Conservation (phyloP, 2,329 filamentous ascomycete species). For the Penicillium sp. region DNA sequence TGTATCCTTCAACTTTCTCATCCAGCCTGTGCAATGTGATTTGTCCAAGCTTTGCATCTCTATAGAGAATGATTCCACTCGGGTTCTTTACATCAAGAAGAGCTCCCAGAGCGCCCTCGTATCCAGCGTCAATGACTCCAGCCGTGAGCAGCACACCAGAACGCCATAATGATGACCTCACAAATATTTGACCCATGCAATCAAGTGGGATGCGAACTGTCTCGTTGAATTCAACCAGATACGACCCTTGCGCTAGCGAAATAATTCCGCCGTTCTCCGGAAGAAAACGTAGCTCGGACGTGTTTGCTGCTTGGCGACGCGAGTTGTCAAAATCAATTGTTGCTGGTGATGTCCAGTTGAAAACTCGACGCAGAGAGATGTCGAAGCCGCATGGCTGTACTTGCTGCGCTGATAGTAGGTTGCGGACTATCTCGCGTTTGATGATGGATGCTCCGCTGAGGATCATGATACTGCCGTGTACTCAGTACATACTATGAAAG, state of each 20-base stretch:
- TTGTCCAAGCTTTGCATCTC: conserved; percentile 37
- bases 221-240: conserved; percentile 42
- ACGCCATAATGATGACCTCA: conserved; percentile 38
- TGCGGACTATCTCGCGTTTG: conserved; percentile 19
- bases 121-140: conserved; percentile 43
- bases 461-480: conserved; percentile 13
- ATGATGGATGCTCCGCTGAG: conserved; percentile 18
- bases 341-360: conserved; percentile 26
- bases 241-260: conserved; percentile 27
- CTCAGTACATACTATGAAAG: too few relatives aligned
- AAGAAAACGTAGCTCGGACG: conserved; percentile 18
- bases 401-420: conserved; percentile 20
- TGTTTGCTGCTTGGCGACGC: conserved; percentile 22
- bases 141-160: conserved; percentile 35
- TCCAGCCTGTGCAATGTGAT: conserved; percentile 38
- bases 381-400: conserved; percentile 31
- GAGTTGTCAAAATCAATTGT: conserved; percentile 30
- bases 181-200: conserved; percentile 38
- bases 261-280: conserved; percentile 14
- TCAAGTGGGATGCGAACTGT: conserved; percentile 35
- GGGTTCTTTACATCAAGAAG: conserved; percentile 37
- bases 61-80: conserved; percentile 30
- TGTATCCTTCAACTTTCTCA: conserved; percentile 35
- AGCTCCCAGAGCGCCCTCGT: conserved; percentile 39
- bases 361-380: conserved; percentile 24